Conservation (phyloP, 2,329 filamentous ascomycete genomes). For the Teratosphaeriaceae sp. region DNA sequence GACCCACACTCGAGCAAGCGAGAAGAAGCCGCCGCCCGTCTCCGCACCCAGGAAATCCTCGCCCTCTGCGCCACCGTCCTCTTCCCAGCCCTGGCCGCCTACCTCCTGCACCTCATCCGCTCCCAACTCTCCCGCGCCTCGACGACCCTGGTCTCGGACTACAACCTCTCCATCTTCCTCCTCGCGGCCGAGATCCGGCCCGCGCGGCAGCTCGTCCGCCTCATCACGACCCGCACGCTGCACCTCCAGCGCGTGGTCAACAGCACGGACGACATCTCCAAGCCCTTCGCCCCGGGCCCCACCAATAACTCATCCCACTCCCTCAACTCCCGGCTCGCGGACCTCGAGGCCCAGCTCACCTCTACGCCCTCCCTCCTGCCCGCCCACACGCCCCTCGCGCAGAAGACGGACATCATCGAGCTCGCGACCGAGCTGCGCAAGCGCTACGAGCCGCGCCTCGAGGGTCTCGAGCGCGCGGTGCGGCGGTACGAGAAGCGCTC, state of each 20-base stretch:
- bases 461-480: constrained; percentile 81
- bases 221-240: constrained; percentile 71
- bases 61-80: constrained; percentile 74
- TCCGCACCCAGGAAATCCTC: constrained; percentile 66
- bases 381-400: constrained; percentile 19
- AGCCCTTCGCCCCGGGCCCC: constrained; percentile 13
- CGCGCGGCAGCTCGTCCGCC: constrained; percentile 70
- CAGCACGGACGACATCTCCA: constrained; percentile 20
- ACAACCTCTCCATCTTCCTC: constrained; percentile 86
- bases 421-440: constrained; percentile 49
- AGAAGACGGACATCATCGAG: constrained; percentile 27
- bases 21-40: constrained; percentile 48
- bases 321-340: constrained; percentile 23
- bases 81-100: constrained; percentile 72
- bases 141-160: constrained; percentile 83
- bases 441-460: constrained; percentile 73
- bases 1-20: constrained; percentile 12
- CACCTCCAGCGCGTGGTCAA: constrained; percentile 69
- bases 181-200: constrained; percentile 81
- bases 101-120: constrained; percentile 74
- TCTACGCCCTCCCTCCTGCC: constrained; percentile 20
- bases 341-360: constrained; percentile 27
- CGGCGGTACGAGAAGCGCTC: constrained; percentile 87
- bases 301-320: constrained; percentile 28
- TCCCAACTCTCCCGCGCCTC: constrained; percentile 74